These are phyloP conservation scores for Globisporangium orthogonon DNA, from an alignment of 352 stramenopile species.

Conservation along the genomic window DNA sequence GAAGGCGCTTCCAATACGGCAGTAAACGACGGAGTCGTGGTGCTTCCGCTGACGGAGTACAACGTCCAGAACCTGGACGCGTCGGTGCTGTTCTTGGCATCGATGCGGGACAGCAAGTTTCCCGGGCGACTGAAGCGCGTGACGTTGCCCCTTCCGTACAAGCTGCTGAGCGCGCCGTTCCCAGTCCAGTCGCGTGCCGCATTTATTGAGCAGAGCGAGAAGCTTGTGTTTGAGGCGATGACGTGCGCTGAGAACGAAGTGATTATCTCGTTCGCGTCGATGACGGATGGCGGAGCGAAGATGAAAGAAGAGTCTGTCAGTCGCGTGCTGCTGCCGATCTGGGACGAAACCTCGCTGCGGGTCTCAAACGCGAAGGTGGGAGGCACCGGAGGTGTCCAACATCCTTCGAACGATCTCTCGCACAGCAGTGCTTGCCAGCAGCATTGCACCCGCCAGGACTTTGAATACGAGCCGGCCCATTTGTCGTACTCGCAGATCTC, in stretches of 20 bases:
- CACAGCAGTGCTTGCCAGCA: neutral
- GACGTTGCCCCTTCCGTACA: slow-evolving; percentile 48
- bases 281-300: slow-evolving; percentile 12
- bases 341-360: slow-evolving; percentile 5
- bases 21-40: slow-evolving; percentile 21
- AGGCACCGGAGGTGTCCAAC: neutral
- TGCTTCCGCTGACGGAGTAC: slow-evolving; percentile 41
- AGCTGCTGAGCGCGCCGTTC: slow-evolving; percentile 40
- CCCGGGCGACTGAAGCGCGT: slow-evolving; percentile 66
- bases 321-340: slow-evolving; percentile 28
- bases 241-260: slow-evolving; percentile 21
- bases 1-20: neutral
- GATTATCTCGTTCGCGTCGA: slow-evolving; percentile 44
- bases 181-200: slow-evolving; percentile 51
- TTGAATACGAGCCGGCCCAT: slow-evolving; percentile 40
- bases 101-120: slow-evolving; percentile 76
- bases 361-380: neutral
- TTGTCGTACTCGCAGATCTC: slow-evolving; percentile 81
- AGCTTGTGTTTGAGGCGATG: slow-evolving; percentile 42
- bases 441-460: neutral
- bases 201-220: slow-evolving; percentile 40
- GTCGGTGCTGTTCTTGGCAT: slow-evolving; percentile 45
- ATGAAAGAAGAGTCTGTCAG: slow-evolving; percentile 20
- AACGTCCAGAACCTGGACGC: slow-evolving; percentile 29
- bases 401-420: neutral